These are phyloP conservation scores for Candida easanensis DNA, from an alignment of 805 yeast genomes.

Conservation along the genomic window DNA sequence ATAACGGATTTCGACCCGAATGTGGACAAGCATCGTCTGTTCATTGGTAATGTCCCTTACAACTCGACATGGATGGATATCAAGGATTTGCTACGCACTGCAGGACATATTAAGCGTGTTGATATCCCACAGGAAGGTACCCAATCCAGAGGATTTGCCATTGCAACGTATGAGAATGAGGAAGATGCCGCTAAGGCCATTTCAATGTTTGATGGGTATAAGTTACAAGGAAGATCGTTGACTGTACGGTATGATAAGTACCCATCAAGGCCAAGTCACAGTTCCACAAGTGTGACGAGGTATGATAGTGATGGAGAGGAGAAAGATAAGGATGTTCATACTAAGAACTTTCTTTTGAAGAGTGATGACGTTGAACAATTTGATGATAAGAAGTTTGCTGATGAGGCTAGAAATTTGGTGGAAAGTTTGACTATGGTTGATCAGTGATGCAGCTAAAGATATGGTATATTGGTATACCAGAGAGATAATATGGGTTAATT, in stretches of 20 bases:
- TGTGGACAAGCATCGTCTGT: conserved; percentile 41
- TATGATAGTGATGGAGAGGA: background rate
- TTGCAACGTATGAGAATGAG: conserved; percentile 48
- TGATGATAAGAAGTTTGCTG: conserved; percentile 22
- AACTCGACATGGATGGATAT: conserved; percentile 37
- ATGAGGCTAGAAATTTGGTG: conserved; percentile 26
- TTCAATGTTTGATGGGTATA: conserved; percentile 44
- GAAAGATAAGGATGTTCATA: background rate
- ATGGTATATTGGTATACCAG: no score
- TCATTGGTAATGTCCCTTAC: conserved; percentile 58
- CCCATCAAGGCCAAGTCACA: conserved; percentile 33
- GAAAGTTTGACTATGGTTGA: conserved; percentile 19
- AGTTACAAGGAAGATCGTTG: conserved; percentile 57
- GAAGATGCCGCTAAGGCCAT: conserved; percentile 50
- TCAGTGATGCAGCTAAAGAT: no score
- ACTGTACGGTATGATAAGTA: conserved; percentile 60
- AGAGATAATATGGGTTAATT: no score
- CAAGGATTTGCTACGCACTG: conserved; percentile 34
- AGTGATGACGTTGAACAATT: conserved; percentile 1
- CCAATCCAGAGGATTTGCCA: conserved; percentile 58
- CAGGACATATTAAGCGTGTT: conserved; percentile 26
- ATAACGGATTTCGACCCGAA: conserved; percentile 18
- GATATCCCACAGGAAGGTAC: conserved; percentile 36
- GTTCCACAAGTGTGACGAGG: background rate
- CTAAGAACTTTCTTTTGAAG: background rate